Percentiles rank a stretch among this genome's conserved stretches.
Conservation (phyloP, 768 basidiomycete species). For the Rhizopogon vulgaris region DNA sequence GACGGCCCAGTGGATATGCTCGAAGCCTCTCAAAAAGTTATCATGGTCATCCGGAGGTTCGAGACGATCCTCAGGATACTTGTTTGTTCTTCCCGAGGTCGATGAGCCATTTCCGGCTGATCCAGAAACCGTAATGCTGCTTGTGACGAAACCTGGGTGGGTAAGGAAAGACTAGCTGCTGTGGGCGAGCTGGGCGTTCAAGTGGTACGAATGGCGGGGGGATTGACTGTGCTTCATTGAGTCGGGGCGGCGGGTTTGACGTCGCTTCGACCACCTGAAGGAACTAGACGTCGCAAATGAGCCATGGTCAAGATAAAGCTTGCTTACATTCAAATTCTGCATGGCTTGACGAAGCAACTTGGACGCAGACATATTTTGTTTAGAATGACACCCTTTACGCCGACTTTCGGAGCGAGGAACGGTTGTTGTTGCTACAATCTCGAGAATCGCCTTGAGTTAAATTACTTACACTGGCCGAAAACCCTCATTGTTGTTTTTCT, state of each 20-base stretch:
- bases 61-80: not conserved
- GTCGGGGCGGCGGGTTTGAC: not conserved
- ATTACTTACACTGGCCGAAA: too few species aligned
- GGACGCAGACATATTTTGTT: too few species aligned
- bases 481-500: too few species aligned
- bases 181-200: not conserved
- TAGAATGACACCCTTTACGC: too few species aligned
- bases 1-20: not conserved
- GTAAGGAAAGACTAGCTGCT: not conserved
- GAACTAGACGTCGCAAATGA: not conserved
- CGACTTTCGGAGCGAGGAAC: too few species aligned
- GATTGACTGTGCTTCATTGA: too few species aligned
- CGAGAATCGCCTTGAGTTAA: too few species aligned
- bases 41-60: not conserved
- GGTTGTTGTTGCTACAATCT: too few species aligned
- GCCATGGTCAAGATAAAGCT: not conserved
- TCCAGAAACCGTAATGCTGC: not conserved
- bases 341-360: not conserved
- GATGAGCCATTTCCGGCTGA: not conserved
- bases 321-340: not conserved
- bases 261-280: not conserved
- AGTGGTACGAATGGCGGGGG: not conserved
- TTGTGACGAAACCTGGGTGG: not conserved
- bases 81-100: not conserved
- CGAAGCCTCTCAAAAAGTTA: not conserved